Evolutionary conservation across 225 moss, liverwort and hornwort species (phyloP).

Genomic region (Climacium dendroides): DNA sequence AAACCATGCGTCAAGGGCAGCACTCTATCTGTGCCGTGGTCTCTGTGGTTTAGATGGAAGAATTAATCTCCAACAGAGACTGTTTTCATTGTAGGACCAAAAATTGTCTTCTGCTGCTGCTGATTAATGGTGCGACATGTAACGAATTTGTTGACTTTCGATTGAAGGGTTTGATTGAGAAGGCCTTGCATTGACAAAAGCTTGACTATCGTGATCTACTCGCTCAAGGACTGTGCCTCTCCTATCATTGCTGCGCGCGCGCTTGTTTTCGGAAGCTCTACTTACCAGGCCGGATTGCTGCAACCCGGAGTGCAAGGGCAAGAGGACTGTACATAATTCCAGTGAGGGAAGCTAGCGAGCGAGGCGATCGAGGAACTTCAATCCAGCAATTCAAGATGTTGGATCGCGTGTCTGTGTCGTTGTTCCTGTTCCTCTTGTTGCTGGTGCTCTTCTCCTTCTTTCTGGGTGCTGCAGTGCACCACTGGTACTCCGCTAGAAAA

Average conservation of each 20-base stretch:
- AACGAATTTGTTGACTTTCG: neutral
- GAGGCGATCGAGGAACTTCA: neutral
- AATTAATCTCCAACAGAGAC: neutral
- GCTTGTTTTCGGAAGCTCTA: too few relatives aligned
- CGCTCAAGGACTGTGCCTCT: too few relatives aligned
- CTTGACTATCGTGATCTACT: too few relatives aligned
- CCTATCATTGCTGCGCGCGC: too few relatives aligned
- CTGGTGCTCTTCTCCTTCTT: slow-evolving; percentile 22
- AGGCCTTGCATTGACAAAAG: neutral
- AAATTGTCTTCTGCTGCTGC: neutral
- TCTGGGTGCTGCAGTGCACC: slow-evolving; percentile 17
- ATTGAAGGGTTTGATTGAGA: neutral
- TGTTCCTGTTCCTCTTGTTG: slow-evolving; percentile 12
- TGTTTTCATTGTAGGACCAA: neutral
- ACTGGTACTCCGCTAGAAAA: slow-evolving; percentile 15
- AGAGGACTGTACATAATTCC: neutral
- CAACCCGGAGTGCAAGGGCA: too few relatives aligned
- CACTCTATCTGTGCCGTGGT: neutral
- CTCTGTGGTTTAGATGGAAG: neutral
- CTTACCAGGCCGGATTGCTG: too few relatives aligned
- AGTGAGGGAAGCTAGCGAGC: neutral
- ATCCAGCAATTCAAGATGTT: neutral
- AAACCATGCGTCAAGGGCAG: neutral
- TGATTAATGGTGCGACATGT: neutral
- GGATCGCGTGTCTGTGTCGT: neutral